These are phyloP conservation scores for Acer saccharum DNA, from an alignment of 345 rosid genomes.

Conservation along the genomic window DNA sequence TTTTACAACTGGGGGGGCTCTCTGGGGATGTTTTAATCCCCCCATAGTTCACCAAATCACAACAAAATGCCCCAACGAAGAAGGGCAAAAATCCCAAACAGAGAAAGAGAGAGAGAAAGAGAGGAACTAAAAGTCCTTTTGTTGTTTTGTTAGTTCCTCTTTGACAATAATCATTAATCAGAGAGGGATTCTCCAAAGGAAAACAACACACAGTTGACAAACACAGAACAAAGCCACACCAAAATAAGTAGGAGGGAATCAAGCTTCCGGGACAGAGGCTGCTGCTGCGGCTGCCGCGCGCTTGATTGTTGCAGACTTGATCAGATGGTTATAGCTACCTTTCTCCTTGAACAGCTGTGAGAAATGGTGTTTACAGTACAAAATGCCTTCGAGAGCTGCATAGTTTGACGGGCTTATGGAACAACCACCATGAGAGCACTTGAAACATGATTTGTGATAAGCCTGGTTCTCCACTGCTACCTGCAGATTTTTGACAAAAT, in stretches of 20 bases:
- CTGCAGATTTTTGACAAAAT: constrained; percentile 32
- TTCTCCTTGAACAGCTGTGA: constrained; percentile 98
- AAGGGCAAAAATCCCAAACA: neutral
- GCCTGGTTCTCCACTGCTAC: constrained; percentile 87
- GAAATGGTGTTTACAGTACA: constrained; percentile 97
- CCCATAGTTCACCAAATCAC: constrained; percentile 22
- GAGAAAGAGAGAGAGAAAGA: no score
- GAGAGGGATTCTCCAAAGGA: constrained; percentile 15
- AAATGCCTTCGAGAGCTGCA: constrained; percentile 93
- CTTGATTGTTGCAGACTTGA: constrained; percentile 80
- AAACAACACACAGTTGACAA: constrained; percentile 29
- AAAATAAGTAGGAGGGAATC: constrained; percentile 9
- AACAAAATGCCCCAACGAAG: constrained; percentile 7
- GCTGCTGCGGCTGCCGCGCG: constrained; percentile 68
- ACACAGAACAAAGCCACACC: constrained; percentile 1
- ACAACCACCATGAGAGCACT: constrained; percentile 97
- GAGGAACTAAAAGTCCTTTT: neutral
- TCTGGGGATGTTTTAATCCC: constrained; percentile 11
- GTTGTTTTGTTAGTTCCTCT: constrained; percentile 10
- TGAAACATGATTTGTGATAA: constrained; percentile 95
- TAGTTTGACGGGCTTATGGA: constrained; percentile 87
- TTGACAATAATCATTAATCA: constrained; percentile 3
- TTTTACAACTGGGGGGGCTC: neutral
- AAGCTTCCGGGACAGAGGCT: constrained; percentile 66
- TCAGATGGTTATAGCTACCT: constrained; percentile 92